These are phyloP conservation scores for Boletus patriciae DNA, from an alignment of 768 basidiomycete genomes.

Conservation along the genomic window DNA sequence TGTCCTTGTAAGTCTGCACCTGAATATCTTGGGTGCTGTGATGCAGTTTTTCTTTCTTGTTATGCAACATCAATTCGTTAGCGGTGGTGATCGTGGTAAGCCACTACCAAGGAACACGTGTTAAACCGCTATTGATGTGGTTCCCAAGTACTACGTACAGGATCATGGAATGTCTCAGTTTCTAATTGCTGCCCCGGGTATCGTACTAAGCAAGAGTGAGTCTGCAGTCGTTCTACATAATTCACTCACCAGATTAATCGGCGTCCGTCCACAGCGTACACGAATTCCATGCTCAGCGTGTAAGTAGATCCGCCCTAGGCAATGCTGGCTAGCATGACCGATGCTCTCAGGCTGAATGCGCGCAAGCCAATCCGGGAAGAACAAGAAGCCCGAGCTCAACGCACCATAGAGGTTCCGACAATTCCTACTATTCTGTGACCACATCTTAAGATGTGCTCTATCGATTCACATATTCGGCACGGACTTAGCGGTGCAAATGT, in stretches of 20 bases:
- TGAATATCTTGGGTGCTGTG: background rate
- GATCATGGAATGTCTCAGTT: background rate
- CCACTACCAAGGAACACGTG: background rate
- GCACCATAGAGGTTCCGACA: constrained; percentile 19
- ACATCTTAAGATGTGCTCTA: background rate
- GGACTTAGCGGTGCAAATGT: too few relatives aligned
- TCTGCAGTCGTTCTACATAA: background rate
- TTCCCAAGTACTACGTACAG: constrained; percentile 20
- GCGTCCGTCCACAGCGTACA: constrained; percentile 11
- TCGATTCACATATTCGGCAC: too few relatives aligned
- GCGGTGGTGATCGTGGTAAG: constrained; percentile 14
- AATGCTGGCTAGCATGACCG: background rate
- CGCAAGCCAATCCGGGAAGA: constrained; percentile 20
- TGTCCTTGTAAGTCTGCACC: constrained; percentile 14
- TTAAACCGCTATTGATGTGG: background rate
- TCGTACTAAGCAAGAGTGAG: constrained; percentile 20
- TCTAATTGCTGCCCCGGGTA: constrained; percentile 11
- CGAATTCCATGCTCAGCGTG: constrained; percentile 20
- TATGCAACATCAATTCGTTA: constrained; percentile 9
- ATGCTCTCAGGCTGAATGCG: constrained; percentile 12
- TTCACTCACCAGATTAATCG: background rate
- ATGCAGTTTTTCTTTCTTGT: background rate
- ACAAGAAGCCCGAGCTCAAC: background rate
- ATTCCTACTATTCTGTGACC: constrained; percentile 12
- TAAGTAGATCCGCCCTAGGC: background rate